Evolutionary conservation across 208 protist species (phyloP).

Genomic region (Wallacemonas collosoma): DNA sequence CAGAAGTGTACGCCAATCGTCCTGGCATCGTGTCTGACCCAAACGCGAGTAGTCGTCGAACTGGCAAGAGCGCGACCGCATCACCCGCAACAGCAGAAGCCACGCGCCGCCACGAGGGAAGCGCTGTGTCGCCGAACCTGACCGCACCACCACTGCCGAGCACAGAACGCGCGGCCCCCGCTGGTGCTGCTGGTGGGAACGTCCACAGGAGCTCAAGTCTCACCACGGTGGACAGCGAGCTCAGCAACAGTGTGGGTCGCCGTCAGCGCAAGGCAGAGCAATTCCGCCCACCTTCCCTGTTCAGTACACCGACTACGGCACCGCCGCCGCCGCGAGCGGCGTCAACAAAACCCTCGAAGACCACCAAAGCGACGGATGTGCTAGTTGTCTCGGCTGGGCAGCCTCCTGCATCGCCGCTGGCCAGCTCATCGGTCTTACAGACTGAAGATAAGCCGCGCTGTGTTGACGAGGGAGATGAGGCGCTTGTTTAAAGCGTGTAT

Average conservation of each 20-base stretch:
- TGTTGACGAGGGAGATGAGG: neutral
- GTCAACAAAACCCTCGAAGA: neutral
- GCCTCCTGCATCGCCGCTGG: neutral
- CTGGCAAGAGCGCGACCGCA: neutral
- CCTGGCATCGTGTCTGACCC: neutral
- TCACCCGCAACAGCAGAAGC: neutral
- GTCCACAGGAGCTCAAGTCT: conserved; percentile 11
- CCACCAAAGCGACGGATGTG: neutral
- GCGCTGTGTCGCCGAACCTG: neutral
- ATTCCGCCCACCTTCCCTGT: conserved; percentile 17
- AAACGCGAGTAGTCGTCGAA: no score
- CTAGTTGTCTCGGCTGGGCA: neutral
- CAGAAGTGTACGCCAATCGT: conserved; percentile 19
- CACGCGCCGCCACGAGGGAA: no score
- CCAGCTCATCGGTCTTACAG: neutral
- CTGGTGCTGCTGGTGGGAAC: neutral
- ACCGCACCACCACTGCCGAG: neutral
- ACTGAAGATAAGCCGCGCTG: conserved; percentile 8
- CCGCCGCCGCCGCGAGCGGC: neutral
- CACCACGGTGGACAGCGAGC: neutral
- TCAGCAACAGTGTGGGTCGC: neutral
- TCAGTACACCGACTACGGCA: conserved; percentile 4
- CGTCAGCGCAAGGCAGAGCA: conserved; percentile 12
- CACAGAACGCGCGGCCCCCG: neutral
- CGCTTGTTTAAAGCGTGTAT: neutral